Evolutionary conservation across 2,329 filamentous ascomycete species (phyloP).

Genomic region (Drechslerella coelobrocha): DNA sequence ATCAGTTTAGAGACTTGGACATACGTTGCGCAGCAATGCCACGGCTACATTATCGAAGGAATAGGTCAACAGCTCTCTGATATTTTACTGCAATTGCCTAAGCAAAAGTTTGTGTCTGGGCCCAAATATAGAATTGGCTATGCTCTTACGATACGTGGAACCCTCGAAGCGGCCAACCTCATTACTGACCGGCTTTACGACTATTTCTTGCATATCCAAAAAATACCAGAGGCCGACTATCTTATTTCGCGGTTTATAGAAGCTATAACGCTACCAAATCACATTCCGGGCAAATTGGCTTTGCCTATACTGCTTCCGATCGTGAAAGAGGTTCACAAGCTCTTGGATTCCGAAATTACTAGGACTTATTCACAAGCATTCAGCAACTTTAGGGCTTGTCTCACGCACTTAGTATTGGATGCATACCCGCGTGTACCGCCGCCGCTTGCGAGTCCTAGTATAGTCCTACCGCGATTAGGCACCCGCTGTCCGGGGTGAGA

Average conservation of each 20-base stretch:
- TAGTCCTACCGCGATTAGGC: no score
- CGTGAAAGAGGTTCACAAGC: not conserved
- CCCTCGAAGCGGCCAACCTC: no score
- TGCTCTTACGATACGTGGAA: no score
- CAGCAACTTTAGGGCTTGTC: not conserved
- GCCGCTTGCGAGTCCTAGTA: no score
- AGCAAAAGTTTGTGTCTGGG: not conserved
- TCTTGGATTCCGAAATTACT: not conserved
- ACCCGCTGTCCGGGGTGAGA: no score
- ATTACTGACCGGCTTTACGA: not conserved
- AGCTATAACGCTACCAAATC: not conserved
- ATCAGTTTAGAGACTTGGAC: not conserved
- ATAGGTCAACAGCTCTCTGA: not conserved
- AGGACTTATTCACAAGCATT: not conserved
- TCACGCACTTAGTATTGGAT: not conserved
- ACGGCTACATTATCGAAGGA: slow-evolving; percentile 17
- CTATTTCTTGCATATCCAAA: not conserved
- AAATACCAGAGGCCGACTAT: not conserved
- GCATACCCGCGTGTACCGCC: no score
- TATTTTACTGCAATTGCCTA: not conserved
- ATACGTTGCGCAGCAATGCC: not conserved
- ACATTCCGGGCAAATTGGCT: no score
- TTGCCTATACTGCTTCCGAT: not conserved
- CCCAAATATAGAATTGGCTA: no score
- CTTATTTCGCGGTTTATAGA: not conserved